phyloP scores from a whole-genome alignment of 1,139 yeast genomes.

The Lodderomyces jiufengensis region DNA sequence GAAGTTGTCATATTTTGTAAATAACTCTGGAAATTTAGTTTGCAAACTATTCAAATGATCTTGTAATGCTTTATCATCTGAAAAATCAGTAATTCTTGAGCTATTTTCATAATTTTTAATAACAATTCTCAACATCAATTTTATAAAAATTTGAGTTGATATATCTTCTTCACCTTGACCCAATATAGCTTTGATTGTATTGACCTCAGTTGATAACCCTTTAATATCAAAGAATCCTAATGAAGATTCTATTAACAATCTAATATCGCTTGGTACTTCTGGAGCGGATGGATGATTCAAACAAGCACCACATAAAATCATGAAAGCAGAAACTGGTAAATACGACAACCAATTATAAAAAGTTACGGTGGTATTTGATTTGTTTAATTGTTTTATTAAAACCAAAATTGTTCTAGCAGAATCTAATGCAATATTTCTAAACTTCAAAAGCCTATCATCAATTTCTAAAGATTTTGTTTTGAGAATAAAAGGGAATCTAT shows the following conservation, averaged over 20 bases:
- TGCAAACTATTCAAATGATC: slow-evolving; percentile 18
- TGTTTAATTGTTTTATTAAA: slow-evolving; percentile 21
- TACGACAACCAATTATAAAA: slow-evolving; percentile 33
- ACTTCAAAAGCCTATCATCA: slow-evolving; percentile 16
- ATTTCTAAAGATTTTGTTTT: slow-evolving; percentile 15
- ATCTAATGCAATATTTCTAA: slow-evolving; percentile 26
- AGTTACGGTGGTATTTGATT: slow-evolving; percentile 19
- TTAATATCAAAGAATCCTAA: slow-evolving; percentile 19
- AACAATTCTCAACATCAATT: slow-evolving; percentile 22
- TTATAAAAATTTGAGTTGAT: slow-evolving; percentile 19
- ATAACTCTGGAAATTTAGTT: slow-evolving; percentile 25
- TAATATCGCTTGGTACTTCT: slow-evolving; percentile 28
- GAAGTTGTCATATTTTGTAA: slow-evolving; percentile 10
- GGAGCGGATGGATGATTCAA: slow-evolving; percentile 29
- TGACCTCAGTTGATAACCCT: too few relatives aligned
- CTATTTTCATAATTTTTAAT: slow-evolving; percentile 17
- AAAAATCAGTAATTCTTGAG: slow-evolving; percentile 10
- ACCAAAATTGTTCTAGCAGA: slow-evolving; percentile 36
- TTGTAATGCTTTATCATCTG: slow-evolving; percentile 14
- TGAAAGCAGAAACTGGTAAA: slow-evolving; percentile 34
- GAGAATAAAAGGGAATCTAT: slow-evolving; percentile 31
- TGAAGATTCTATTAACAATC: slow-evolving; percentile 28
- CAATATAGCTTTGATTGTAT: background rate
- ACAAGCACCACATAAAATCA: slow-evolving; percentile 29
- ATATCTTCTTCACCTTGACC: slow-evolving; percentile 12